These are phyloP conservation scores for Cryptococcus sp. DNA, from an alignment of 1,284 basidiomycete species.

Conservation along the genomic window DNA sequence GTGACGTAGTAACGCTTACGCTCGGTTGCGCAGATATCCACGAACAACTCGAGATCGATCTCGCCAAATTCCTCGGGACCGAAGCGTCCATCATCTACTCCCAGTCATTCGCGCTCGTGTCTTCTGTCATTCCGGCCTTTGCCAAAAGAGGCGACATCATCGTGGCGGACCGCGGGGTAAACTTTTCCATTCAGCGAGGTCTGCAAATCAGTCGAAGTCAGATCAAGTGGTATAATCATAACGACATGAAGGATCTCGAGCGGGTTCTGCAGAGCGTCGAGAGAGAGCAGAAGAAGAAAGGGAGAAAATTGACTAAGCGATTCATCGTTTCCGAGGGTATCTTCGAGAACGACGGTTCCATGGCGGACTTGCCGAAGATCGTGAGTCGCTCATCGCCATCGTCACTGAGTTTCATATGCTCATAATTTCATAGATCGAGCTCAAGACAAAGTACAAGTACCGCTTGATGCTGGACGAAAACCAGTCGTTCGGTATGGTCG, in stretches of 20 bases:
- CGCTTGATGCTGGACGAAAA: slow-evolving; percentile 92
- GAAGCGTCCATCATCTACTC: slow-evolving; percentile 91
- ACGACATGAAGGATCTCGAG: slow-evolving; percentile 87
- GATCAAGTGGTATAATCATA: slow-evolving; percentile 94
- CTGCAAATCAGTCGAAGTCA: slow-evolving; percentile 92
- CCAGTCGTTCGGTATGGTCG: slow-evolving; percentile 89
- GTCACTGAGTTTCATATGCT: slow-evolving; percentile 2
- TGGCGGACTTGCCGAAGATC: slow-evolving; percentile 86
- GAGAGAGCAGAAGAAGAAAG: slow-evolving; percentile 82
- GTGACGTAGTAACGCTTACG: not conserved
- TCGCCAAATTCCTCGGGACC: slow-evolving; percentile 87
- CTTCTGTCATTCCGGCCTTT: slow-evolving; percentile 95
- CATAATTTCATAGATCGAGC: slow-evolving; percentile 69
- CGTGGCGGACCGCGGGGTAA: slow-evolving; percentile 92
- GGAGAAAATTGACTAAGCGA: slow-evolving; percentile 76
- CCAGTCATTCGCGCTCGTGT: slow-evolving; percentile 88
- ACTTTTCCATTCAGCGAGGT: slow-evolving; percentile 96
- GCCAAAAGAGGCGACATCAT: slow-evolving; percentile 98
- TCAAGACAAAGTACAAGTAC: slow-evolving; percentile 95
- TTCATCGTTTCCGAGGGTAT: slow-evolving; percentile 98
- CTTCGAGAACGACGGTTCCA: slow-evolving; percentile 90
- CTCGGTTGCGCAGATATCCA: slow-evolving; percentile 73
- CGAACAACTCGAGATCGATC: slow-evolving; percentile 80
- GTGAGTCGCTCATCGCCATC: slow-evolving; percentile 58
- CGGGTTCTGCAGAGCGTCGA: slow-evolving; percentile 79